Evolutionary conservation across 176 grass and related monocot species (phyloP), one percentile per base, ranked within the genome.

Genomic region (Avena eriantha): DNA sequence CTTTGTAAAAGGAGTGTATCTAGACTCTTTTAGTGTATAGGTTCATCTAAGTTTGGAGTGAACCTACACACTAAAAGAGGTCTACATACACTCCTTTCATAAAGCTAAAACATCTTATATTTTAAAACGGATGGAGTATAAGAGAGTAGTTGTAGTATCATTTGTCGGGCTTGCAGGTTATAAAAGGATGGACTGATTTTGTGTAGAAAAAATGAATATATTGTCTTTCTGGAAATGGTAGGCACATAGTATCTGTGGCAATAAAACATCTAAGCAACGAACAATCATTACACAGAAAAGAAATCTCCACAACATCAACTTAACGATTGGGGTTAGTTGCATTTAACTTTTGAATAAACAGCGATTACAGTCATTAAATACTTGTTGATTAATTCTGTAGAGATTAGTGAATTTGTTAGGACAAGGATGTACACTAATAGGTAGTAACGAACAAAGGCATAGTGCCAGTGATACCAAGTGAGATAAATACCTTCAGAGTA

Each of bases 181-280:
- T 49, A 17, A 76, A 51, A 31, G 46, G 22, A 49, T 49, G 13
- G 13, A 2, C 46, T 50, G 14, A 7, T 29, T 73, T 73, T 51
- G 51, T 51, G 7, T 31, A 18, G 0, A 76, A 29, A 18, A 29
- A 31, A 3, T 51, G 13, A 51, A 73, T 10, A 1, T 15, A 18
- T 41, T 80, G 21, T 26, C 5, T 60, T 46, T 80, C 35, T 63
- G 36, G 22, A 39, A 47, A 80, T 26, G 22, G 14, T 45, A 24
- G n/a, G 77, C 21, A 80, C 36, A 80, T 80, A 63, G 57, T 29
- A 63, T 63, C 13, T 63, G 4, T 39, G 14, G 14, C 47, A 83
- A 57, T 56, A 24, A 26, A 57, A 14, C 21, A 39, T 57, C 8
- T 11, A n/a, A 56, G 24, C 66, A 41, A 8, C 33, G 14, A 69